A percentile compares a stretch with the other conserved stretches of the same genome.
Conservation (phyloP, 441 rosid genomes). For the Corymbia calophylla region DNA sequence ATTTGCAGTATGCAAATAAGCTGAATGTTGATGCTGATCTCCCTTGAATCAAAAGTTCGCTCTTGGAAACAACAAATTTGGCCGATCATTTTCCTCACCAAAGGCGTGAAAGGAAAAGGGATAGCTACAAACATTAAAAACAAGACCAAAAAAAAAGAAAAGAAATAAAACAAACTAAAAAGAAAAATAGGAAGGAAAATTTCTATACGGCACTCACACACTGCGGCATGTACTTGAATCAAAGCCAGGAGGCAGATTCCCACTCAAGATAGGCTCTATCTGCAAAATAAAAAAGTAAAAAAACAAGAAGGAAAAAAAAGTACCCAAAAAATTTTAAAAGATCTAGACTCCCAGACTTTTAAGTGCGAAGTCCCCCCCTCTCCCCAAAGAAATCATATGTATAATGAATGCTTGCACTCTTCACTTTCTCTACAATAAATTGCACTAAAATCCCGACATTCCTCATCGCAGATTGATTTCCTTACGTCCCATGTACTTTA, state of each 20-base stretch:
- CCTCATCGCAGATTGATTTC: not conserved
- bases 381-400: not conserved
- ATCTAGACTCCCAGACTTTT: not conserved
- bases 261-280: constrained; percentile 6
- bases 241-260: constrained; percentile 3
- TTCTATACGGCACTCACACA: constrained; percentile 2
- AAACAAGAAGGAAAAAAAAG: not conserved
- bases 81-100: not conserved
- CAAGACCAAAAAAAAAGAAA: not conserved
- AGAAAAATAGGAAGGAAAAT: not conserved
- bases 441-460: not conserved
- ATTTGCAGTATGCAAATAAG: not conserved
- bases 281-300: not conserved
- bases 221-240: constrained; percentile 6
- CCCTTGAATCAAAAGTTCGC: not conserved
- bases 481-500: not conserved
- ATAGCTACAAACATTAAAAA: not conserved
- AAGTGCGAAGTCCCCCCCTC: not conserved
- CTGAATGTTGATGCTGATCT: not conserved
- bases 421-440: not conserved
- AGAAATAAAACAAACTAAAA: not conserved
- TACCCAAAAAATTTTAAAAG: not conserved
- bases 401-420: not conserved
- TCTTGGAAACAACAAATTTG: not conserved
- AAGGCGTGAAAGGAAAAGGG: not conserved